Evolutionary conservation across 2,329 filamentous ascomycete species (phyloP).

Genomic region (Chrysoporthe cubensis): DNA sequence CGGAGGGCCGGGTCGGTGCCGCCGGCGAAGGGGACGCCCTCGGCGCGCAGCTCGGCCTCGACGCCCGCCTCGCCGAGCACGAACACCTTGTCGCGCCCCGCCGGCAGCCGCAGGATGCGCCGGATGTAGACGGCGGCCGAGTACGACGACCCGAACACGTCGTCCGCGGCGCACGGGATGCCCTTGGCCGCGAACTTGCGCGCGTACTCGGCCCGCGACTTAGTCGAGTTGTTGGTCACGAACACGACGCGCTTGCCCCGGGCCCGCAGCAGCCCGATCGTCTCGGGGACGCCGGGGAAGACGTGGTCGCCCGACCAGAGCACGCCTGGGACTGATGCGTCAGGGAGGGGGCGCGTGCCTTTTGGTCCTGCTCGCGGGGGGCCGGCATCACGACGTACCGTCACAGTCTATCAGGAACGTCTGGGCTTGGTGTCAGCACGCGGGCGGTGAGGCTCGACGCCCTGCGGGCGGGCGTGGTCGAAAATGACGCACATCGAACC

Average conservation of each 20-base stretch:
- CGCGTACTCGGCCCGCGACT: constrained; percentile 88
- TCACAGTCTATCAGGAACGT: constrained; percentile 97
- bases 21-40: constrained; percentile 79
- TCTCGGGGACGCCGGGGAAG: constrained; percentile 84
- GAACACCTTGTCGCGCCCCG: constrained; percentile 88
- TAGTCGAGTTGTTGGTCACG: constrained; percentile 98
- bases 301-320: constrained; percentile 95
- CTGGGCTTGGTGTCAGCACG: constrained; percentile 48
- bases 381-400: constrained; percentile 59
- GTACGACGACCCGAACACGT: constrained; percentile 96
- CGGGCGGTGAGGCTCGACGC: neutral
- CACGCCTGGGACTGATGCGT: constrained; percentile 65
- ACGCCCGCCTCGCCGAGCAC: constrained; percentile 91
- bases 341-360: neutral
- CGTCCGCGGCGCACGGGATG: constrained; percentile 80
- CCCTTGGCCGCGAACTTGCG: constrained; percentile 84
- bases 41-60: constrained; percentile 81
- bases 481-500: constrained; percentile 79
- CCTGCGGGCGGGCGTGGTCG: constrained; percentile 19
- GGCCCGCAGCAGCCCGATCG: constrained; percentile 78
- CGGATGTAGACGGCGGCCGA: constrained; percentile 95
- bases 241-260: constrained; percentile 93
- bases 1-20: constrained; percentile 81
- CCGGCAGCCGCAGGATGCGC: constrained; percentile 80
- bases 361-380: neutral